Percentiles rank a stretch among this genome's conserved stretches.
Conservation (phyloP, 1,284 basidiomycete species). For the Filobasidium uniguttulatum region DNA sequence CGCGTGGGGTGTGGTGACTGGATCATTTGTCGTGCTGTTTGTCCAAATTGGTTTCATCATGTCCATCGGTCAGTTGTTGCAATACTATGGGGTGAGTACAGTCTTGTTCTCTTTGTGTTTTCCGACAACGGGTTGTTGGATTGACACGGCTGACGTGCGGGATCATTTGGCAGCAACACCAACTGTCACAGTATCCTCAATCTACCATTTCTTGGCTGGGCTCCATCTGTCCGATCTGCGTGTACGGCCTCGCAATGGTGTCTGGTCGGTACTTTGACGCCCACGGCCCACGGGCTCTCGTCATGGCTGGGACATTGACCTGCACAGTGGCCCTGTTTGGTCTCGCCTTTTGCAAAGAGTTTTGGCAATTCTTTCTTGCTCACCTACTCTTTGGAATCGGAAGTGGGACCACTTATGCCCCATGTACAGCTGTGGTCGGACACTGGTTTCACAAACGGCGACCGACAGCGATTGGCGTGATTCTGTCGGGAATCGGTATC, state of each 20-base stretch:
- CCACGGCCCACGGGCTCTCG: conserved; percentile 25
- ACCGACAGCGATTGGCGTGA: conserved; percentile 28
- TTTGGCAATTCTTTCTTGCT: conserved; percentile 33
- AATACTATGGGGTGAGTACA: conserved; percentile 21
- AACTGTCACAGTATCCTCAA: conserved; percentile 23
- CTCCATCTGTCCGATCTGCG: conserved; percentile 24
- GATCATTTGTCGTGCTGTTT: conserved; percentile 28
- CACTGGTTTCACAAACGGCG: conserved; percentile 32
- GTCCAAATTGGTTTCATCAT: conserved; percentile 31
- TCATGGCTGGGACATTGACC: conserved; percentile 20
- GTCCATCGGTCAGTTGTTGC: conserved; percentile 27
- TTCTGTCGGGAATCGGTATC: conserved; percentile 29
- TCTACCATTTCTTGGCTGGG: conserved; percentile 32
- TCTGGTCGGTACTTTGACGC: conserved; percentile 32
- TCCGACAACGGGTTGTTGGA: too few relatives aligned
- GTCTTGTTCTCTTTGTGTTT: too few relatives aligned
- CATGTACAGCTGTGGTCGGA: conserved; percentile 26
- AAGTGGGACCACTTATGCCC: conserved; percentile 27
- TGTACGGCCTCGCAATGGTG: conserved; percentile 24
- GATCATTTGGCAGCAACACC: conserved; percentile 20
- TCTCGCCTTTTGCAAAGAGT: conserved; percentile 31
- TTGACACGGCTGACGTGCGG: too few relatives aligned
- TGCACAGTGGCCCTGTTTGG: conserved; percentile 22
- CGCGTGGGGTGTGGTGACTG: conserved; percentile 29
- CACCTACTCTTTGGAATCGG: conserved; percentile 27